Evolutionary conservation across 495 filamentous ascomycete genomes (phyloP).

Genomic region (Cercophora newfieldiana): DNA sequence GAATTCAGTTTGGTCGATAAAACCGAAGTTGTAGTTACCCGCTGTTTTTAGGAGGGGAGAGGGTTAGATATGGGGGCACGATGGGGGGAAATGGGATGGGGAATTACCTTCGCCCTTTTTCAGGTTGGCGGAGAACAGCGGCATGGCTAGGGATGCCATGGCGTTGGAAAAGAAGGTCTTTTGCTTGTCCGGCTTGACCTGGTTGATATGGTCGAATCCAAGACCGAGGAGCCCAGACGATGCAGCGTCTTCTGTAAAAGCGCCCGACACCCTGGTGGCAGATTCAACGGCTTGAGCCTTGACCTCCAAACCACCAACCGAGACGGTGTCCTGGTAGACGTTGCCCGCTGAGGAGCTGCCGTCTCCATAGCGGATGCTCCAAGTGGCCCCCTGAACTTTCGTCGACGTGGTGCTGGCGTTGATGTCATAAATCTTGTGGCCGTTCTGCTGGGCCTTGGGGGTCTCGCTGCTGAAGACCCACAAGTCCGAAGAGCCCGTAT

Average conservation of each 20-base stretch:
- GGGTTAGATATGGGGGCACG: background rate
- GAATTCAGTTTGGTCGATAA: conserved; percentile 51
- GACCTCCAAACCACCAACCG: conserved; percentile 65
- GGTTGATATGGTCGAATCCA: conserved; percentile 71
- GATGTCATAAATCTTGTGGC: conserved; percentile 57
- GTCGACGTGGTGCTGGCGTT: conserved; percentile 46
- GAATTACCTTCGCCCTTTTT: conserved; percentile 44
- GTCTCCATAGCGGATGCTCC: conserved; percentile 74
- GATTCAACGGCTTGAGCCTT: conserved; percentile 69
- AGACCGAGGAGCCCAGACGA: conserved; percentile 70
- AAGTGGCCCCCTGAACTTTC: conserved; percentile 53
- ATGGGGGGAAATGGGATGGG: conserved; percentile 45
- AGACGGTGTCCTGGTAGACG: conserved; percentile 72
- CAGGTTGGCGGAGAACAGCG: conserved; percentile 70
- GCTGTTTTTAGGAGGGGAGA: no score
- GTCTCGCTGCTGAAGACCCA: conserved; percentile 57
- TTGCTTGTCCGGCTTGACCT: conserved; percentile 58
- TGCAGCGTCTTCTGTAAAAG: conserved; percentile 63
- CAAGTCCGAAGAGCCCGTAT: conserved; percentile 75
- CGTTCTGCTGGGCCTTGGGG: conserved; percentile 43
- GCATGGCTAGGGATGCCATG: conserved; percentile 54
- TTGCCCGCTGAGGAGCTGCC: conserved; percentile 64
- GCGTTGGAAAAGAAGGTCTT: conserved; percentile 77
- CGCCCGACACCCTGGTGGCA: conserved; percentile 59
- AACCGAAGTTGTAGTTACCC: conserved; percentile 26